Evolutionary conservation across 768 basidiomycete species (phyloP), one percentile per base, ranked within the genome.

Genomic region (Postia placenta): DNA sequence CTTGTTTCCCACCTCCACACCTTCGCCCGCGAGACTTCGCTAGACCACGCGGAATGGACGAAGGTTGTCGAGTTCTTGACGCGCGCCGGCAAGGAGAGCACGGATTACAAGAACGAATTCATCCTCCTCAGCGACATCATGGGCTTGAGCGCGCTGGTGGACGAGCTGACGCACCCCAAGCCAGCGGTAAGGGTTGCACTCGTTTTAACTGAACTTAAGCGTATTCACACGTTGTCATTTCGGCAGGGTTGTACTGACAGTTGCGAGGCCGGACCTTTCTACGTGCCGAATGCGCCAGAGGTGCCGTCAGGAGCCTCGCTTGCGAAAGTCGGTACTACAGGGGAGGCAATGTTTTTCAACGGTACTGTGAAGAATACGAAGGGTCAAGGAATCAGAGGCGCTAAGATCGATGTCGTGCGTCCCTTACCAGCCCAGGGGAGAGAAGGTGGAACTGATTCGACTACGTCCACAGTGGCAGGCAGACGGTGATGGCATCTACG

Each of bases 21-120:
- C 22, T 69, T 72, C 56, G 67, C 66, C 17, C 61, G 69, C 5
- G 67, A 71, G 54, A 66, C 64, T 7, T 48, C 48, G 46, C 63
- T 67, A 17, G 67, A 69, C n/a, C 68, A 68, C 40, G 63, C 58
- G 6, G 70, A 72, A 52, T 72, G 70, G 70, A 58, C 60, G 47
- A 50, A 51, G 14, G 64, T 67, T 5, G 61, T 71, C 50, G 56
- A 65, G 52, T 67, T 69, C 62, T 60, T 72, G 37, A 70, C 69
- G 6, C 59, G 60, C 6, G 66, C 63, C 12, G 70, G 70, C 11
- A 65, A 70, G 56, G 68, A 68, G 59, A 69, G 68, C 60, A 66
- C 69, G 17, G 59, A 60, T 23, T 59, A 56, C 54, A 63, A 62
- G 59, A 65, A 66, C 56, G 70, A 72, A 59, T 69, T 72, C 49